These are phyloP conservation scores for Daedaleopsis nitida DNA, from an alignment of 768 basidiomycete species.

Conservation along the genomic window DNA sequence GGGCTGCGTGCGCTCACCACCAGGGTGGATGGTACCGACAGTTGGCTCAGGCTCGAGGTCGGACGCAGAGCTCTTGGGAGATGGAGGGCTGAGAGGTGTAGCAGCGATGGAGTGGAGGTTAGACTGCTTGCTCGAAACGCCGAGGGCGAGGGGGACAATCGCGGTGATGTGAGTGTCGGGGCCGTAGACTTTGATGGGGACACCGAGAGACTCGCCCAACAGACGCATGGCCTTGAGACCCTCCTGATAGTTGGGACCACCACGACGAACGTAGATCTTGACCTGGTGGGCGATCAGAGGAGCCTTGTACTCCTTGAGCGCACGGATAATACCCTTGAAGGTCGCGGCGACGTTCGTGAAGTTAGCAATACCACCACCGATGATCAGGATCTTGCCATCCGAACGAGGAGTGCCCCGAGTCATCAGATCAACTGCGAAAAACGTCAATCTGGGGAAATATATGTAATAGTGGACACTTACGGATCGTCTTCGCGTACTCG, in stretches of 20 bases:
- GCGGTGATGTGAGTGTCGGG: constrained; percentile 99
- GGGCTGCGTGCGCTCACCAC: constrained; percentile 80
- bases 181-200: constrained; percentile 95
- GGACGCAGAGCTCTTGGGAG: constrained; percentile 38
- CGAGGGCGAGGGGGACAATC: constrained; percentile 98
- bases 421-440: constrained; percentile 80
- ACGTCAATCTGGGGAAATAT: constrained; percentile 6
- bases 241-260: constrained; percentile 99
- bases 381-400: constrained; percentile 97
- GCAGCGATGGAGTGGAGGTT: constrained; percentile 41
- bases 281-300: constrained; percentile 83
- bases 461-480: constrained; percentile 45
- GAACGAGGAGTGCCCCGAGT: constrained; percentile 83
- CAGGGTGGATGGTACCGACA: constrained; percentile 74
- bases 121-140: constrained; percentile 62
- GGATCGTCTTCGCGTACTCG: constrained; percentile 98
- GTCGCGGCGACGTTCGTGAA: constrained; percentile 99
- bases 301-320: constrained; percentile 89
- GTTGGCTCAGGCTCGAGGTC: constrained; percentile 34
- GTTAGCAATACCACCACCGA: constrained; percentile 99
- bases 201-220: constrained; percentile 94
- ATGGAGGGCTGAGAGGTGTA: constrained; percentile 51
- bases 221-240: constrained; percentile 98
- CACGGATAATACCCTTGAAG: constrained; percentile 99
- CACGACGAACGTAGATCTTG: constrained; percentile 96